Conservation (phyloP, 495 filamentous ascomycete genomes). For the Penicillium desertorum region DNA sequence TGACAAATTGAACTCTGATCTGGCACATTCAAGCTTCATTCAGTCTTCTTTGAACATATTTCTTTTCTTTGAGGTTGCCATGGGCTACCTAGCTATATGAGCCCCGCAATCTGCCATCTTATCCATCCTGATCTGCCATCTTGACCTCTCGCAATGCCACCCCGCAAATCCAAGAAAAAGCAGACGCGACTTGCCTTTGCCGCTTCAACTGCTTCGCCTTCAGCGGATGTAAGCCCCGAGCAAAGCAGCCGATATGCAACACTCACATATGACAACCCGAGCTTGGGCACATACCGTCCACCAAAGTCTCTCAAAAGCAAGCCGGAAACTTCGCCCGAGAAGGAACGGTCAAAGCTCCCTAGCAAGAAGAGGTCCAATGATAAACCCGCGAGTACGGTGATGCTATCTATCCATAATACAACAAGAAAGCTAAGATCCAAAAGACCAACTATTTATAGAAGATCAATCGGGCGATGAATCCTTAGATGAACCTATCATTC, state of each 20-base stretch:
- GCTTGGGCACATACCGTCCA: conserved; percentile 14
- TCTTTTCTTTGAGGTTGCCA: neutral
- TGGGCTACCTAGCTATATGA: neutral
- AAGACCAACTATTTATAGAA: conserved; percentile 9
- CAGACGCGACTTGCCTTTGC: conserved; percentile 51
- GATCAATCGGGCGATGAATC: conserved; percentile 12
- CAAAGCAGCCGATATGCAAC: conserved; percentile 34
- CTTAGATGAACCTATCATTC: conserved; percentile 25
- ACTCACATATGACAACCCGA: conserved; percentile 42
- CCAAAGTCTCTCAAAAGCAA: neutral
- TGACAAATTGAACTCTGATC: neutral
- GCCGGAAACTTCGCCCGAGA: neutral
- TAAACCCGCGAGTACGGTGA: neutral
- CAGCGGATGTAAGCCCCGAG: conserved; percentile 14
- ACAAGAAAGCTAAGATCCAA: conserved; percentile 1
- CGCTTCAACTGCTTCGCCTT: conserved; percentile 27
- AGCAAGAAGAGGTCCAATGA: neutral
- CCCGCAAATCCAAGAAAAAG: conserved; percentile 44
- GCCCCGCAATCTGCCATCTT: neutral
- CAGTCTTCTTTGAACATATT: conserved; percentile 8
- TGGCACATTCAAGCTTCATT: neutral
- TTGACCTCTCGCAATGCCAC: conserved; percentile 28
- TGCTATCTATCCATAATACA: no score
- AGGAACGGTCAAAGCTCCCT: neutral
- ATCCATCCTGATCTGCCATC: neutral